These are phyloP conservation scores for Saccharomycopsis selenospora DNA, from an alignment of 805 yeast genomes.

Conservation along the genomic window DNA sequence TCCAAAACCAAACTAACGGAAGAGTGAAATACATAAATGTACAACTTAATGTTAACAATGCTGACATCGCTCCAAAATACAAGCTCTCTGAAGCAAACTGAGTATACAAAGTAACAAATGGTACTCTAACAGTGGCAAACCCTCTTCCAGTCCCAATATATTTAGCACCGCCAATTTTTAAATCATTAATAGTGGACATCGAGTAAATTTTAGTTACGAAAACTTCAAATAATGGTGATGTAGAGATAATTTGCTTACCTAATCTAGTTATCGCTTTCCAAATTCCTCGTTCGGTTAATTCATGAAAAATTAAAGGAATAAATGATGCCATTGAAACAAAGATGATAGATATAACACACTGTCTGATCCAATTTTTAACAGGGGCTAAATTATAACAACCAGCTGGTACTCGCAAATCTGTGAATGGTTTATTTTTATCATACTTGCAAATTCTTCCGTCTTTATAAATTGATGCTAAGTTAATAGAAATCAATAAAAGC, in stretches of 20 bases:
- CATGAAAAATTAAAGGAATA: slow-evolving; percentile 70
- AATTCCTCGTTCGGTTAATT: slow-evolving; percentile 68
- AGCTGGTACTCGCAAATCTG: slow-evolving; percentile 52
- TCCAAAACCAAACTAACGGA: slow-evolving; percentile 54
- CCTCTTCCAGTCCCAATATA: slow-evolving; percentile 82
- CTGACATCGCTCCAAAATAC: slow-evolving; percentile 52
- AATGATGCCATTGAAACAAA: slow-evolving; percentile 69
- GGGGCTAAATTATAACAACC: slow-evolving; percentile 73
- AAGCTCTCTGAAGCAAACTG: slow-evolving; percentile 64
- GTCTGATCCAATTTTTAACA: slow-evolving; percentile 64
- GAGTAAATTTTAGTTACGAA: slow-evolving; percentile 75
- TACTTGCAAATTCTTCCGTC: slow-evolving; percentile 57
- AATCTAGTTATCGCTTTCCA: slow-evolving; percentile 59
- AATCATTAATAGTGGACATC: slow-evolving; percentile 57
- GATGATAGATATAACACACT: slow-evolving; percentile 67
- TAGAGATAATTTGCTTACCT: slow-evolving; percentile 57
- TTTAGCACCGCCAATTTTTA: slow-evolving; percentile 72
- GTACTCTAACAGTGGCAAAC: slow-evolving; percentile 65
- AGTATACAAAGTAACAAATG: slow-evolving; percentile 57
- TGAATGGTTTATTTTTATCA: slow-evolving; percentile 49
- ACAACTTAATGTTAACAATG: slow-evolving; percentile 47
- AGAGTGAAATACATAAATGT: slow-evolving; percentile 57
- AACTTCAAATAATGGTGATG: slow-evolving; percentile 73
- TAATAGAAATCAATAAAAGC: slow-evolving; percentile 49
- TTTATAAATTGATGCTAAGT: slow-evolving; percentile 56